Conservation (phyloP, 768 basidiomycete genomes). For the Candolleomyces eurysporus region DNA sequence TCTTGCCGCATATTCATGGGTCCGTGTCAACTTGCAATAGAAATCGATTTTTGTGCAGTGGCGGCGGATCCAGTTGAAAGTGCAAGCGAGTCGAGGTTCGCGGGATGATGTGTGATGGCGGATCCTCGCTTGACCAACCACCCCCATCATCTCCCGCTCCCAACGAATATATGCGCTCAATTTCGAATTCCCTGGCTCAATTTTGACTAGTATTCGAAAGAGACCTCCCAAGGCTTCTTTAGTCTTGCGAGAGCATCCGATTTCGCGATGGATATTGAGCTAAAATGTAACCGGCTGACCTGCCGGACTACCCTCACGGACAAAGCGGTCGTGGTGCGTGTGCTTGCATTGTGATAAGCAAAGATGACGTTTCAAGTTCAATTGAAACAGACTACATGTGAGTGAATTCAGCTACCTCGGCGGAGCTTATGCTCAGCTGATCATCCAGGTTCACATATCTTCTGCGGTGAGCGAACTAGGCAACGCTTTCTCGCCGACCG, state of each 20-base stretch:
- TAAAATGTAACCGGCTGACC: conserved; percentile 77
- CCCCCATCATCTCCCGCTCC: background rate
- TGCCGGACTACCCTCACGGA: conserved; percentile 67
- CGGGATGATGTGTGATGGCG: too few species aligned
- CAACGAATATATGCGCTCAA: background rate
- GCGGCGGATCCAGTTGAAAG: too few species aligned
- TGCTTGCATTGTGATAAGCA: too few species aligned
- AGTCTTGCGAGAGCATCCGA: background rate
- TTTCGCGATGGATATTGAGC: conserved; percentile 65
- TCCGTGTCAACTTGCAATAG: background rate
- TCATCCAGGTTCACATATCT: conserved; percentile 76
- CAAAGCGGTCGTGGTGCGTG: conserved; percentile 82
- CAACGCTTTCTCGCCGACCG: background rate
- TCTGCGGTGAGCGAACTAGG: conserved; percentile 55
- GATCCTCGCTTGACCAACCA: background rate
- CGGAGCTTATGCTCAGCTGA: background rate
- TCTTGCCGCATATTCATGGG: background rate
- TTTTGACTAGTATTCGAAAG: too few species aligned
- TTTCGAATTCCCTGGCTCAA: background rate
- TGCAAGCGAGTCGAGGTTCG: background rate
- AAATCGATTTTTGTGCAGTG: background rate
- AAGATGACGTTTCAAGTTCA: too few species aligned
- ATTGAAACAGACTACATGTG: conserved; percentile 26
- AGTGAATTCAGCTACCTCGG: background rate
- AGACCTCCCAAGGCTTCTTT: background rate